Conservation (phyloP, 2,329 filamentous ascomycete species). For the Colletotrichum neosansevieriae region DNA sequence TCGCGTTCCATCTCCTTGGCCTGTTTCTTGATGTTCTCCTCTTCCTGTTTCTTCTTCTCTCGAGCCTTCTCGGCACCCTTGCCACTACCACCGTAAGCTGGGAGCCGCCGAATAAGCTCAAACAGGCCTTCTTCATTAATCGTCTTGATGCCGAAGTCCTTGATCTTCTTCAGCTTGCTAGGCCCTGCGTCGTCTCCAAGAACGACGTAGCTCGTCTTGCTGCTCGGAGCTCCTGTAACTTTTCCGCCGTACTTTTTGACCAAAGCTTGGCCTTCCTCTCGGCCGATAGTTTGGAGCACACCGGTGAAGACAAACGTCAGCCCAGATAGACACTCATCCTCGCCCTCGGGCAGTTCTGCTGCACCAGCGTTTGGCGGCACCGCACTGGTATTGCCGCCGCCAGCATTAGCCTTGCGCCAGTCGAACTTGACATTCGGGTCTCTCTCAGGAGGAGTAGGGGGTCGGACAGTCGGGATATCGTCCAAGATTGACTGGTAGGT, state of each 20-base stretch:
- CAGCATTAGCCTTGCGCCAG: constrained; percentile 72
- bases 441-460: constrained; percentile 85
- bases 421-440: constrained; percentile 82
- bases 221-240: constrained; percentile 85
- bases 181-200: constrained; percentile 92
- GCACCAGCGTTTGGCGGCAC: constrained; percentile 73
- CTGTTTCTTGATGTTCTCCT: constrained; percentile 83
- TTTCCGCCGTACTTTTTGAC: constrained; percentile 97
- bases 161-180: constrained; percentile 90
- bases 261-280: constrained; percentile 86
- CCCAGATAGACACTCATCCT: constrained; percentile 89
- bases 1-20: constrained; percentile 88
- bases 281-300: constrained; percentile 80
- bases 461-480: constrained; percentile 83
- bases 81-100: constrained; percentile 87
- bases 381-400: constrained; percentile 69
- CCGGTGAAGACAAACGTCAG: constrained; percentile 97
- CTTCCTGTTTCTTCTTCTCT: constrained; percentile 86
- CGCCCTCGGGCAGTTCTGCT: constrained; percentile 82
- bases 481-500: constrained; percentile 87
- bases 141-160: constrained; percentile 83
- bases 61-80: constrained; percentile 88
- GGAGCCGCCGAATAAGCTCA: constrained; percentile 82
- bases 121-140: constrained; percentile 96
- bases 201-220: constrained; percentile 94